phyloP scores from a whole-genome alignment of 1,284 basidiomycete genomes.

The Pascua sp. region DNA sequence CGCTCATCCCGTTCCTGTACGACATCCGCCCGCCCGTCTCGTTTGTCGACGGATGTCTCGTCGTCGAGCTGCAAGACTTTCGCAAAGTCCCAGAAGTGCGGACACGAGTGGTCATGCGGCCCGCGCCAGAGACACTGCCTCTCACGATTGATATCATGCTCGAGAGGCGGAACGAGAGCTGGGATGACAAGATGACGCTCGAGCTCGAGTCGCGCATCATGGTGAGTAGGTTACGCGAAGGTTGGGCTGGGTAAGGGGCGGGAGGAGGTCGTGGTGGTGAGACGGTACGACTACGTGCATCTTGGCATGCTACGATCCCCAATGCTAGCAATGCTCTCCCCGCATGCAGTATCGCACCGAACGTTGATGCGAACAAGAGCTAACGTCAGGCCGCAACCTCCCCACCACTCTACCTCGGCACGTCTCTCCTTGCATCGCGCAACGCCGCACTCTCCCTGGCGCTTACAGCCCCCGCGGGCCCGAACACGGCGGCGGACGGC shows the following conservation, averaged over 20 bases:
- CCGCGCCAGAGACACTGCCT: constrained; percentile 45
- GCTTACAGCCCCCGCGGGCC: constrained; percentile 41
- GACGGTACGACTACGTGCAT: constrained; percentile 34
- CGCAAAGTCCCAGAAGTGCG: constrained; percentile 33
- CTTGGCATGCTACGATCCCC: no score
- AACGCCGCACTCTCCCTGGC: constrained; percentile 46
- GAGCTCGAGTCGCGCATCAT: constrained; percentile 49
- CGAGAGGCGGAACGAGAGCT: constrained; percentile 37
- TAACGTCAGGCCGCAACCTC: constrained; percentile 46
- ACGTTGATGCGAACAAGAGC: not conserved
- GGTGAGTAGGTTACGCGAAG: constrained; percentile 39
- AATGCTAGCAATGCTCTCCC: not conserved
- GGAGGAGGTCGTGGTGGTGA: no score
- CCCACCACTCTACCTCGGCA: constrained; percentile 49
- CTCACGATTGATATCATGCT: constrained; percentile 47
- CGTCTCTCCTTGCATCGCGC: constrained; percentile 45
- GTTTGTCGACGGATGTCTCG: constrained; percentile 49
- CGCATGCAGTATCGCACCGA: no score
- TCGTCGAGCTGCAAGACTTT: constrained; percentile 50
- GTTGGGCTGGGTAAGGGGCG: constrained; percentile 1
- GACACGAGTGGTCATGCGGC: constrained; percentile 48
- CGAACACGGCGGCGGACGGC: constrained; percentile 40
- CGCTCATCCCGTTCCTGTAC: constrained; percentile 47
- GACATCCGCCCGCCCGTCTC: constrained; percentile 44
- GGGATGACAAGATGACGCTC: constrained; percentile 46